Conservation (phyloP, 2,329 filamentous ascomycete species). For the Verticillium longisporum region DNA sequence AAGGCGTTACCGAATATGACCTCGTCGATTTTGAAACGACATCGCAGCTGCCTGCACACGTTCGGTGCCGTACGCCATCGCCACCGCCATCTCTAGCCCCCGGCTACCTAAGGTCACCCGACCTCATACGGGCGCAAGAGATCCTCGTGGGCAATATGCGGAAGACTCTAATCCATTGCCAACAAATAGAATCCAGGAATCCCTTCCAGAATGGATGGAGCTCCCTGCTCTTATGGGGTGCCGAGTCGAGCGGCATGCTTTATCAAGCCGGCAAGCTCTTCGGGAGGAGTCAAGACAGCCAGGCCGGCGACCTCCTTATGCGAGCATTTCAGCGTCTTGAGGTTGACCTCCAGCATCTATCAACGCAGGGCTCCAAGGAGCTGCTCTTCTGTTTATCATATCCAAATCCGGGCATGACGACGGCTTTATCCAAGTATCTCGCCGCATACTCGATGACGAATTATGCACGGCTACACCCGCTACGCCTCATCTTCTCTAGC, state of each 20-base stretch:
- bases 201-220: conserved; percentile 30
- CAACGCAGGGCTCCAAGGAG: conserved; percentile 35
- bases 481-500: conserved; percentile 34
- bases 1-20: conserved; percentile 46
- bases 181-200: conserved; percentile 32
- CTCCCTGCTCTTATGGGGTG: conserved; percentile 35
- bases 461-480: conserved; percentile 32
- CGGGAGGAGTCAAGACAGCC: conserved; percentile 30
- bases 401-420: conserved; percentile 35
- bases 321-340: conserved; percentile 35
- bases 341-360: conserved; percentile 32
- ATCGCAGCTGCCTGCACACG: conserved; percentile 33
- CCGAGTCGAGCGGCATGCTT: conserved; percentile 33
- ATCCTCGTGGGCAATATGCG: conserved; percentile 34
- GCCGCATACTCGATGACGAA: conserved; percentile 36
- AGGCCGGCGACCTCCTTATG: conserved; percentile 32
- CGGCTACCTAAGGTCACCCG: conserved; percentile 33
- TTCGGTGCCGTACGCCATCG: conserved; percentile 37
- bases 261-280: conserved; percentile 36
- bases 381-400: conserved; percentile 35
- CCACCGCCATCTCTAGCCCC: conserved; percentile 35
- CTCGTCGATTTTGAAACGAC: conserved; percentile 38
- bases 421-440: conserved; percentile 36
- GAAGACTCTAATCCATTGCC: conserved; percentile 35
- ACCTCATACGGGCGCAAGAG: conserved; percentile 35